Conservation (phyloP, 345 rosid species). For the Salix udensis region DNA sequence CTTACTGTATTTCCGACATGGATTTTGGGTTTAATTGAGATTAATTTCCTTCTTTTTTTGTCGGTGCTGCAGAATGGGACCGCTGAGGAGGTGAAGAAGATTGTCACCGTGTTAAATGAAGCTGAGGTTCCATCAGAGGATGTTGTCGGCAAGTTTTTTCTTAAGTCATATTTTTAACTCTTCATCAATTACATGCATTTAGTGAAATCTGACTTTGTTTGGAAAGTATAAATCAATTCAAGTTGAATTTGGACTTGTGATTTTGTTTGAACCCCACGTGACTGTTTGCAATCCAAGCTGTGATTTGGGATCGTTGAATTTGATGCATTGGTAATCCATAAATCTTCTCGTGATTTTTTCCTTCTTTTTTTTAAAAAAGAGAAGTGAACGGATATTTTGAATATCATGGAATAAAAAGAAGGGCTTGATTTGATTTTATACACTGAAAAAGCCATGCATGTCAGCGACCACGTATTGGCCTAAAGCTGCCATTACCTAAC, state of each 20-base stretch:
- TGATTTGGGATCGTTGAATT: not conserved
- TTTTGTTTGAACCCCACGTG: not conserved
- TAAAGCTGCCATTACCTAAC: not conserved
- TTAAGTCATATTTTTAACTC: not conserved
- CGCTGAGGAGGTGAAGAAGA: constrained; percentile 66
- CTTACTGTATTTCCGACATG: not conserved
- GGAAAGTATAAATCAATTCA: not conserved
- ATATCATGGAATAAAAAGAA: not conserved
- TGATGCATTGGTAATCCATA: not conserved
- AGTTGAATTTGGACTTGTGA: not conserved
- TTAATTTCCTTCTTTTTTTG: not conserved
- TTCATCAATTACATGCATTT: not conserved
- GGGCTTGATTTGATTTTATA: not conserved
- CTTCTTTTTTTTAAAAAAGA: not conserved
- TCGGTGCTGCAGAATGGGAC: constrained; percentile 57
- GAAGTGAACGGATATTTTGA: not conserved
- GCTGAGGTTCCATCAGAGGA: constrained; percentile 67
- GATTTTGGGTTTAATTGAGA: not conserved
- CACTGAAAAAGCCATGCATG: not conserved
- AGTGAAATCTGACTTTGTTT: not conserved
- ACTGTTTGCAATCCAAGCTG: not conserved
- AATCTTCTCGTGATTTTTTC: not conserved
- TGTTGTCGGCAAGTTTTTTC: constrained; percentile 46
- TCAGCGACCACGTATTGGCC: not conserved
- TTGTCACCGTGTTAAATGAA: constrained; percentile 49